Conservation (phyloP, 148 eudicot genomes). For the Camellia sinensis region DNA sequence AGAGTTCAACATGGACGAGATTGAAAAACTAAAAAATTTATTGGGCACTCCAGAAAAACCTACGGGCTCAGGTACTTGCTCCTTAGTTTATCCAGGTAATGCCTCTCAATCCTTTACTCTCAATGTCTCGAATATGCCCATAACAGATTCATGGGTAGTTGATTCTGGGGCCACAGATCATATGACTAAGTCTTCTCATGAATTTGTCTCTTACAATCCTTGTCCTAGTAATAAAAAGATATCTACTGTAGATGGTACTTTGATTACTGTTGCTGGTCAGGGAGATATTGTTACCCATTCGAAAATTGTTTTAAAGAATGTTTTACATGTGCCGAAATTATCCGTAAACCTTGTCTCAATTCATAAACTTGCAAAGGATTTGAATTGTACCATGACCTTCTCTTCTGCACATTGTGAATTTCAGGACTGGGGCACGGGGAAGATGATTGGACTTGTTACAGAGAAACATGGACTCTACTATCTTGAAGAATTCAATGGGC, state of each 20-base stretch:
- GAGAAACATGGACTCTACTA: not conserved
- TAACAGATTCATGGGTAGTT: not conserved
- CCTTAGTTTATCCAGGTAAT: not conserved
- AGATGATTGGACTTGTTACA: slow-evolving; percentile 16
- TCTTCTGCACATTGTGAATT: not conserved
- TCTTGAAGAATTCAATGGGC: not conserved
- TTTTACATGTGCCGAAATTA: not conserved
- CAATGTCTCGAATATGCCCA: not conserved
- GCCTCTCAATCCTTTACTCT: not conserved
- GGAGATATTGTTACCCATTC: not conserved
- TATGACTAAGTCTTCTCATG: not conserved
- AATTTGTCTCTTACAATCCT: not conserved
- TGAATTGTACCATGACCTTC: not conserved
- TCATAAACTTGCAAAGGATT: not conserved
- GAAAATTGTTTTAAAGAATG: not conserved
- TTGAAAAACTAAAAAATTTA: not conserved
- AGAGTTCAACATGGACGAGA: not conserved
- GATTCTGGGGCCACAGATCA: slow-evolving; percentile 8
- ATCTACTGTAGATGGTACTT: slow-evolving; percentile 3
- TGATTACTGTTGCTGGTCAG: not conserved
- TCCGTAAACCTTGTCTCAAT: not conserved
- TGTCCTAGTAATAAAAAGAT: slow-evolving; percentile 9
- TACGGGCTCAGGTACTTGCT: not conserved
- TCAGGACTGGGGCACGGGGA: not conserved
- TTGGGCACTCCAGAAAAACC: not conserved